Evolutionary conservation across 2,329 filamentous ascomycete species (phyloP).

Genomic region (Elsinoe arachidis): DNA sequence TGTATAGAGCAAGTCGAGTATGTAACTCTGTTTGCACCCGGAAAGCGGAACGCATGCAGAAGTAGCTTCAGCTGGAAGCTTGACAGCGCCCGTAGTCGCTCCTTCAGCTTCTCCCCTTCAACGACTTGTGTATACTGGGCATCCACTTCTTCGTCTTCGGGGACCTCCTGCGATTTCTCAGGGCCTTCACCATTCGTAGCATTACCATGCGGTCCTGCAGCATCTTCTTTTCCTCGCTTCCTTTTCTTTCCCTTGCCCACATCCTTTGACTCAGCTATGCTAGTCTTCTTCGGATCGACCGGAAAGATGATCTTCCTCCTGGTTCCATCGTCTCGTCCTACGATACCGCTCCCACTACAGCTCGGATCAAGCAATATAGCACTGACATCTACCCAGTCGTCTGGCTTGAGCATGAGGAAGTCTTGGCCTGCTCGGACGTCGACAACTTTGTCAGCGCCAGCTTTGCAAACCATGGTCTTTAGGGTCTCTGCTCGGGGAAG

Average conservation of each 20-base stretch:
- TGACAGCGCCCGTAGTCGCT: conserved; percentile 64
- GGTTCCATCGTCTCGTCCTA: conserved; percentile 63
- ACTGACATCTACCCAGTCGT: conserved; percentile 60
- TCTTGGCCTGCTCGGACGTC: conserved; percentile 66
- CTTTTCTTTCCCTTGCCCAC: conserved; percentile 15
- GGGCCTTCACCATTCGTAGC: neutral
- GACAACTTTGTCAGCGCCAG: conserved; percentile 60
- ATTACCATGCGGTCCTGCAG: neutral
- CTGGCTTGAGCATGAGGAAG: conserved; percentile 68
- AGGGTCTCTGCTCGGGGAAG: conserved; percentile 62
- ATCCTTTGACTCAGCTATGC: conserved; percentile 12
- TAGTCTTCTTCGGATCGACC: neutral
- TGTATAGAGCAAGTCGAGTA: conserved; percentile 94
- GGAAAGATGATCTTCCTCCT: neutral
- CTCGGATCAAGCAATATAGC: conserved; percentile 84
- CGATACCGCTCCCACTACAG: conserved; percentile 91
- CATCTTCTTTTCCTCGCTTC: neutral
- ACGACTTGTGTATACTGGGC: conserved; percentile 22
- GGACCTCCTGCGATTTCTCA: conserved; percentile 18
- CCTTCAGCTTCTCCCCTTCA: conserved; percentile 49
- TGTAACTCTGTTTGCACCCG: conserved; percentile 63
- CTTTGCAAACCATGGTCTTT: conserved; percentile 72
- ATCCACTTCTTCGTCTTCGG: conserved; percentile 33
- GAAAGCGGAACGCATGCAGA: conserved; percentile 75
- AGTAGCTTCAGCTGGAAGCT: conserved; percentile 75